These are phyloP conservation scores for Puccinia brachypodii DNA, from an alignment of 1,284 basidiomycete genomes.

Conservation along the genomic window DNA sequence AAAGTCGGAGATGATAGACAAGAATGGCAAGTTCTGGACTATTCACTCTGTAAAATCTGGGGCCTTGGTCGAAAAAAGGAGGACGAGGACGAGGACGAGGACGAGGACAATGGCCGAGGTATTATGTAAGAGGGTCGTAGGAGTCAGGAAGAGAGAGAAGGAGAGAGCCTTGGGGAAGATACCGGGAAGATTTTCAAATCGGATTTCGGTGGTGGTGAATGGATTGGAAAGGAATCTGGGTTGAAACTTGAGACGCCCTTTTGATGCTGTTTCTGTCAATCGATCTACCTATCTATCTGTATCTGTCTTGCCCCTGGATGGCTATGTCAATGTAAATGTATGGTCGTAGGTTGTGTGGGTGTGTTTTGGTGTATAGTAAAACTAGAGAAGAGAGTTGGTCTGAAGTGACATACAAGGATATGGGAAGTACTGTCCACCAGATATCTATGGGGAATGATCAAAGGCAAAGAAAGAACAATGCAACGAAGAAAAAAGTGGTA, in stretches of 20 bases:
- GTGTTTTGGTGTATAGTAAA: neutral
- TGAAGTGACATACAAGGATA: neutral
- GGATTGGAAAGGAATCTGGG: slow-evolving; percentile 7
- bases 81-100: neutral
- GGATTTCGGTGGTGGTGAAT: neutral
- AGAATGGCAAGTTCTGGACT: neutral
- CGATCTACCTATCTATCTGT: slow-evolving; percentile 3
- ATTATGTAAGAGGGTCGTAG: neutral
- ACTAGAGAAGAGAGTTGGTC: neutral
- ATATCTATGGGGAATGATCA: neutral
- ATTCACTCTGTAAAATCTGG: neutral
- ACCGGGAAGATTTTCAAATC: neutral
- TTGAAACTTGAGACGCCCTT: neutral
- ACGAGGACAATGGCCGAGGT: neutral
- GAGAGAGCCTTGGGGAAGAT: neutral
- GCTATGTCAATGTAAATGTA: slow-evolving; percentile 10
- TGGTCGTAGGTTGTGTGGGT: no score
- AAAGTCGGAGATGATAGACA: neutral
- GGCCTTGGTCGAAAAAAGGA: neutral
- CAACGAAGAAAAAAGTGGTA: neutral
- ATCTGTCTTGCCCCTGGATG: slow-evolving; percentile 17
- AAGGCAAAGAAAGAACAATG: neutral
- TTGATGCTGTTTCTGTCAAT: neutral
- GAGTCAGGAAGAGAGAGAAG: no score
- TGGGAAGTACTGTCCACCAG: neutral